Conservation (phyloP, 2,329 filamentous ascomycete genomes). For the Talaromyces islandicus region DNA sequence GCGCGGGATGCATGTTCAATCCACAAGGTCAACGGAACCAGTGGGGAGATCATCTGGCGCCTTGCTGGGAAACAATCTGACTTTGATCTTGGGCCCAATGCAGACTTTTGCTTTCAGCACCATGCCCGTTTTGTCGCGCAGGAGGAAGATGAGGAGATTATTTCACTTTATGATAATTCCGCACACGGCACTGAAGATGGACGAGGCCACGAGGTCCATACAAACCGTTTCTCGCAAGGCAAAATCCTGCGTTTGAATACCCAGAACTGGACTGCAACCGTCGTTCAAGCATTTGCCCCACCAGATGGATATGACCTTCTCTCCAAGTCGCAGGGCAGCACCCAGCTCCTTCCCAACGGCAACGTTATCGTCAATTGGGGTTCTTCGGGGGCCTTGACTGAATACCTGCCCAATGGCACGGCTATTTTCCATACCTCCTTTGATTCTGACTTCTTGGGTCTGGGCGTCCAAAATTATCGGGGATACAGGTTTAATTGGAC, state of each 20-base stretch:
- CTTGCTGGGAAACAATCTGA: conserved; percentile 40
- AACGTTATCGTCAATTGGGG: conserved; percentile 56
- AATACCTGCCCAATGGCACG: conserved; percentile 25
- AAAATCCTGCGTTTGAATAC: conserved; percentile 44
- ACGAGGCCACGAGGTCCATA: conserved; percentile 20
- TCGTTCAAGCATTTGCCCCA: conserved; percentile 44
- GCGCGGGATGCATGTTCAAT: conserved; percentile 42
- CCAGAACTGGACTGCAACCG: conserved; percentile 35
- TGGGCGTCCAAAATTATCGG: conserved; percentile 34
- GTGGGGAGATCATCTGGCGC: conserved; percentile 44
- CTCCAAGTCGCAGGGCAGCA: conserved; percentile 48
- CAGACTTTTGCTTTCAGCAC: conserved; percentile 47
- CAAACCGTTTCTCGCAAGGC: conserved; percentile 38
- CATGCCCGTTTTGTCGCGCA: conserved; percentile 44
- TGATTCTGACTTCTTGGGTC: conserved; percentile 38
- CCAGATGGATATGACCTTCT: conserved; percentile 40
- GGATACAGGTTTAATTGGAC: conserved; percentile 36
- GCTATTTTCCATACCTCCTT: conserved; percentile 33
- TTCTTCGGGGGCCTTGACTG: conserved; percentile 39
- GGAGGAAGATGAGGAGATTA: conserved; percentile 37
- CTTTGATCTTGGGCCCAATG: conserved; percentile 37
- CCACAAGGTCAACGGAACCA: conserved; percentile 43
- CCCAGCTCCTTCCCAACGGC: conserved; percentile 50
- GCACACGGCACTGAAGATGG: conserved; percentile 17
- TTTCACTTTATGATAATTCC: conserved; percentile 52